phyloP scores from a whole-genome alignment of 2,329 filamentous ascomycete species.

The Hypoxylon sp. region DNA sequence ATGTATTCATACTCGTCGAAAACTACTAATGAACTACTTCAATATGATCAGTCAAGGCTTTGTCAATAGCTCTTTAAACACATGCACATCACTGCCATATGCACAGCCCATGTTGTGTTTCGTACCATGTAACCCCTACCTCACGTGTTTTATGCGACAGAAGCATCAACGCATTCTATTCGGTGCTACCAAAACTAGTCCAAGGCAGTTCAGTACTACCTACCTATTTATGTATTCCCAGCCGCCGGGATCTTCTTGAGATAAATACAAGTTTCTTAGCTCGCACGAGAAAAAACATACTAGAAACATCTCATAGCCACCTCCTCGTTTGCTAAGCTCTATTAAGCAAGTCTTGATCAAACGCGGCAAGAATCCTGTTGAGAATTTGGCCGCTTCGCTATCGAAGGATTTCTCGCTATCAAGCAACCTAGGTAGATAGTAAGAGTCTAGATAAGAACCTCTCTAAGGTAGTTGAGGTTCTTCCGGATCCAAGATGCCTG shows the following conservation, averaged over 20 bases:
- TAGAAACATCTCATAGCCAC: constrained; percentile 17
- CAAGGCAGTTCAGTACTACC: constrained; percentile 10
- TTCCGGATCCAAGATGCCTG: background rate
- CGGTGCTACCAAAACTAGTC: constrained; percentile 9
- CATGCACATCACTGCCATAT: constrained; percentile 14
- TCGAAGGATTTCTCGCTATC: constrained; percentile 3
- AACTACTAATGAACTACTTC: constrained; percentile 3
- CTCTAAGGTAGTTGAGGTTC: background rate
- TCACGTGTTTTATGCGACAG: constrained; percentile 22
- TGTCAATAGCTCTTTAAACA: constrained; percentile 1
- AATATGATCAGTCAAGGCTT: constrained; percentile 2
- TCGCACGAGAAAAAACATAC: constrained; percentile 12
- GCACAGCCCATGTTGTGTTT: constrained; percentile 19
- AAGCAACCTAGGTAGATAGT: background rate
- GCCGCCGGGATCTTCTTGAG: constrained; percentile 19
- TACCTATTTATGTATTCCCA: constrained; percentile 13
- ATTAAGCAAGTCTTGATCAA: constrained; percentile 14
- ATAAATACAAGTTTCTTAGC: constrained; percentile 15
- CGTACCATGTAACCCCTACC: constrained; percentile 21
- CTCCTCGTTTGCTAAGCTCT: constrained; percentile 12
- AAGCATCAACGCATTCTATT: constrained; percentile 4
- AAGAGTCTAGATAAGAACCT: background rate
- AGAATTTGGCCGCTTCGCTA: background rate
- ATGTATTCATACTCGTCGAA: background rate
- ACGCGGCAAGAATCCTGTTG: constrained; percentile 6